phyloP scores from a whole-genome alignment of 2,329 filamentous ascomycete species.

The Hypoxylon sp. region DNA sequence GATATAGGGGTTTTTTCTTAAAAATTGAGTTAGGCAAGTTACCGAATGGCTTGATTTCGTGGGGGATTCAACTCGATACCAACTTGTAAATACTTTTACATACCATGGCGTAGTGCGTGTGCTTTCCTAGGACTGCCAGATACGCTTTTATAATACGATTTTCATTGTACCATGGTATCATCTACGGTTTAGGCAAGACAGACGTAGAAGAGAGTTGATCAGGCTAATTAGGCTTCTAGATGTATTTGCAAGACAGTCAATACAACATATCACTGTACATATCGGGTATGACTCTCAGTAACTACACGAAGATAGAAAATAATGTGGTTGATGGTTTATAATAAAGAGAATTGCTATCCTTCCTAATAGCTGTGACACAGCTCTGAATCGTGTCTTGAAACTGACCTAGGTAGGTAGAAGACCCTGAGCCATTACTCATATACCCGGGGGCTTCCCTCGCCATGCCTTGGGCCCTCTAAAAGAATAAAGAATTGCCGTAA shows the following conservation, averaged over 20 bases:
- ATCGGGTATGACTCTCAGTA: neutral
- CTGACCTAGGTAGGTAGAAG: too few relatives aligned
- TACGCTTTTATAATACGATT: neutral
- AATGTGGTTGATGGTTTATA: neutral
- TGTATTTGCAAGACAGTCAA: neutral
- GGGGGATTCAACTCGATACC: conserved; percentile 5
- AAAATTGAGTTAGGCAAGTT: neutral
- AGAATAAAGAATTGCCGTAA: too few relatives aligned
- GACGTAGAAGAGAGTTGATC: neutral
- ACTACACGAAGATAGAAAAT: neutral
- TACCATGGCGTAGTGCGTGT: neutral
- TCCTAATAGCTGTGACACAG: too few relatives aligned
- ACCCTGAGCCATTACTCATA: too few relatives aligned
- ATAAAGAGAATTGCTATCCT: neutral
- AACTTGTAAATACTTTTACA: conserved; percentile 6
- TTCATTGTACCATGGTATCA: neutral
- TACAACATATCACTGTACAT: neutral
- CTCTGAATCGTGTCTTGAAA: too few relatives aligned
- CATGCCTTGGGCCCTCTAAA: too few relatives aligned
- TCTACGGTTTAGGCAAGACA: neutral
- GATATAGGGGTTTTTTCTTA: neutral
- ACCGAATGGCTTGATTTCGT: neutral
- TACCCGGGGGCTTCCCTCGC: too few relatives aligned
- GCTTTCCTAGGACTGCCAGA: neutral
- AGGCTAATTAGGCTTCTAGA: neutral